Conservation (phyloP, 768 basidiomycete genomes). For the Naganishia friedmannii region DNA sequence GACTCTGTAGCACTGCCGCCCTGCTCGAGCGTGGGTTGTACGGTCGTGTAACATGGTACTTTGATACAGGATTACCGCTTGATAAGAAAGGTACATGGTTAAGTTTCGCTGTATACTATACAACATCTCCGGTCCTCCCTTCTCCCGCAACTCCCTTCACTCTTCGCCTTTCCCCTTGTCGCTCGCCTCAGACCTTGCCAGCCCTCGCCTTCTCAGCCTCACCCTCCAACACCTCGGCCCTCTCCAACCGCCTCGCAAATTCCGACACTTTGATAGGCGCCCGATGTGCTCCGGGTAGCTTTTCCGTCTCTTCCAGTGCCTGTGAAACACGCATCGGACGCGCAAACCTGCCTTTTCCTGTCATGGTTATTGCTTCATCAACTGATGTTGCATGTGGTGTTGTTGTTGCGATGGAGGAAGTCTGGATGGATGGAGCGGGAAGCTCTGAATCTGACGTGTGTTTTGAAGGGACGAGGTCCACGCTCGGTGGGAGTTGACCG, state of each 20-base stretch:
- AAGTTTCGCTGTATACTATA: not conserved
- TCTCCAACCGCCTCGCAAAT: constrained; percentile 45
- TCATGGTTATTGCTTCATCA: too few species aligned
- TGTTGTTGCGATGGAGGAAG: not conserved
- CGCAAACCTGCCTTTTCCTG: constrained; percentile 19
- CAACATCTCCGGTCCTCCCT: not conserved
- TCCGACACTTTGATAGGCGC: constrained; percentile 44
- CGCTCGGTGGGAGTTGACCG: constrained; percentile 39
- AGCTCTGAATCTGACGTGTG: not conserved
- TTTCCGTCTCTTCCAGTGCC: constrained; percentile 29
- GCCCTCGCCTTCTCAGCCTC: constrained; percentile 37
- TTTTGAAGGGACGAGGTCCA: not conserved
- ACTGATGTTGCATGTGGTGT: not conserved
- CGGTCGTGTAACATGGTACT: not conserved
- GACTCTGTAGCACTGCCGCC: not conserved
- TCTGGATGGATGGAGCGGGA: constrained; percentile 11
- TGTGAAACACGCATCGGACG: constrained; percentile 22
- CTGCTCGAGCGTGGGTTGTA: not conserved
- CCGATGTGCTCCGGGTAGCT: constrained; percentile 34
- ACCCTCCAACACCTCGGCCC: constrained; percentile 45
- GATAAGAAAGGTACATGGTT: not conserved
- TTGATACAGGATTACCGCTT: not conserved
- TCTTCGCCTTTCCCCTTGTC: too few species aligned
- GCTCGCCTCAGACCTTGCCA: not conserved
- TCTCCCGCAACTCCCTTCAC: too few species aligned